phyloP scores from a whole-genome alignment of 176 grass and related monocot species.

The Echinochloa phyllopogon region DNA sequence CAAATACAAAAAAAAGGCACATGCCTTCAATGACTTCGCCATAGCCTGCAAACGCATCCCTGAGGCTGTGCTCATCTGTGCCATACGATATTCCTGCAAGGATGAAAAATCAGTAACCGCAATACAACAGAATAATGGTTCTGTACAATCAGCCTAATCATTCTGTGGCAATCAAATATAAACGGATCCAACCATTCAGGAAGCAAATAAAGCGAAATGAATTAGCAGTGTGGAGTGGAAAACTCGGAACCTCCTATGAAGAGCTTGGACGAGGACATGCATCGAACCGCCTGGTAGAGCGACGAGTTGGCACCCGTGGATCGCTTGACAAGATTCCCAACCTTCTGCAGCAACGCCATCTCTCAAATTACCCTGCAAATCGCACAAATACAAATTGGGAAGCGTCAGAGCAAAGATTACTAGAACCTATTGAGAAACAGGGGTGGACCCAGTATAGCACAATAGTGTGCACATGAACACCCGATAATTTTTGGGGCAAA shows the following conservation, averaged over 20 bases:
- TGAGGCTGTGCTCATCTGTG: slow-evolving; percentile 69
- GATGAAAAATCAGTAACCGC: neutral
- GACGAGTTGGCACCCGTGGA: slow-evolving; percentile 44
- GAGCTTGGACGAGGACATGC: slow-evolving; percentile 75
- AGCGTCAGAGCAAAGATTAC: neutral
- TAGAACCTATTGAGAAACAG: neutral
- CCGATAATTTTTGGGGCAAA: neutral
- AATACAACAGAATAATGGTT: neutral
- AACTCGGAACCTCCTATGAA: slow-evolving; percentile 59
- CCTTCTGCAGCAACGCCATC: slow-evolving; percentile 65
- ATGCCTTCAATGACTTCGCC: slow-evolving; percentile 72
- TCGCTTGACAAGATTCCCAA: slow-evolving; percentile 65
- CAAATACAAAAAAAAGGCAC: neutral
- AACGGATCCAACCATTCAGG: neutral
- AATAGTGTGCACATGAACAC: neutral
- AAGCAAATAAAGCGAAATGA: neutral
- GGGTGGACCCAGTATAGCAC: too few relatives aligned
- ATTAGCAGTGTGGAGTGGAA: neutral
- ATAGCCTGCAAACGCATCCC: slow-evolving; percentile 56
- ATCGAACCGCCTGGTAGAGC: slow-evolving; percentile 62
- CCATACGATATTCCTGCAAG: slow-evolving; percentile 65
- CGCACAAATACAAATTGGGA: neutral
- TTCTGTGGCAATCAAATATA: neutral
- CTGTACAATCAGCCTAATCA: neutral
- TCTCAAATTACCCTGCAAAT: slow-evolving; percentile 7